A percentile compares a stretch with the other conserved stretches of the same genome.
Conservation (phyloP, 2,329 filamentous ascomycete species). For the Scytalidium lignicola region DNA sequence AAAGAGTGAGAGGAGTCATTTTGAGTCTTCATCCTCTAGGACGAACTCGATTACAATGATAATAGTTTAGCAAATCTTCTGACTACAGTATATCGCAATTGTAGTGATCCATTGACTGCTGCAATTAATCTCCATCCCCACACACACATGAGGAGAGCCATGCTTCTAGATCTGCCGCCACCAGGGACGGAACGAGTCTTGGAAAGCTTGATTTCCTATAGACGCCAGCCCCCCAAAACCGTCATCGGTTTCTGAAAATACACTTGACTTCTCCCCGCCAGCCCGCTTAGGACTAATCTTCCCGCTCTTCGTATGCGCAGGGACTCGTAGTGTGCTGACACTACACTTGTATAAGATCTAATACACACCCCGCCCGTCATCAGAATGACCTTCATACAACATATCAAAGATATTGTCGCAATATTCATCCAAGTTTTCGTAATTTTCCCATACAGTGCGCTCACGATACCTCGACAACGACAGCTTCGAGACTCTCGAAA, state of each 20-base stretch:
- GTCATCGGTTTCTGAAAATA: conserved; percentile 4
- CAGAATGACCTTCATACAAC: conserved; percentile 10
- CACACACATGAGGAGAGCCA: too few species aligned
- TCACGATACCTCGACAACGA: conserved; percentile 23
- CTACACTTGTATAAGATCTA: background rate
- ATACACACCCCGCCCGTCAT: background rate
- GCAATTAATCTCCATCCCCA: too few species aligned
- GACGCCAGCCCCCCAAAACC: background rate
- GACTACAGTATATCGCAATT: too few species aligned
- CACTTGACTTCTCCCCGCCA: too few species aligned
- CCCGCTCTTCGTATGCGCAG: too few species aligned
- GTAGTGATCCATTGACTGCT: too few species aligned
- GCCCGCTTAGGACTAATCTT: too few species aligned
- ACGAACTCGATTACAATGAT: too few species aligned
- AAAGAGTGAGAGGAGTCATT: too few species aligned
- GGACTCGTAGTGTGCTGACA: background rate
- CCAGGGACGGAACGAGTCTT: conserved; percentile 12
- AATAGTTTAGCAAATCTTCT: too few species aligned
- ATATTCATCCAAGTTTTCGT: conserved; percentile 26
- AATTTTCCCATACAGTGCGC: conserved; percentile 26
- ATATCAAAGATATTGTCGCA: conserved; percentile 11
- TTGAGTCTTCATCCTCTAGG: too few species aligned
- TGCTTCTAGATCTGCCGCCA: too few species aligned
- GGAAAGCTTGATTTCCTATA: conserved; percentile 15
- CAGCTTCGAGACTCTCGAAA: background rate